Percentiles rank a stretch among this genome's conserved stretches.
Conservation (phyloP, 1,284 basidiomycete species). For the Moniliella sp. region DNA sequence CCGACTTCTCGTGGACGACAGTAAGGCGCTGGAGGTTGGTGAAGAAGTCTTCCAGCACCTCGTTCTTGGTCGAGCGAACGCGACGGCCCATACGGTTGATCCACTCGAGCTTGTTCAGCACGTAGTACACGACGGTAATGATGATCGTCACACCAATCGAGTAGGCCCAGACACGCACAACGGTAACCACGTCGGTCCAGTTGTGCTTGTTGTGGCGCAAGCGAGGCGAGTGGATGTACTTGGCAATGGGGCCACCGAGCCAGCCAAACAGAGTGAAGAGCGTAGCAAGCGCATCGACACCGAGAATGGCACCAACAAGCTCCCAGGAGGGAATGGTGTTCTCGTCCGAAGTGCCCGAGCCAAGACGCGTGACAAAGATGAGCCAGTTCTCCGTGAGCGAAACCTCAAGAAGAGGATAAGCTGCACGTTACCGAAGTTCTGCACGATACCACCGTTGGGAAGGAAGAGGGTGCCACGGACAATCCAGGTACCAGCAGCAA, state of each 20-base stretch:
- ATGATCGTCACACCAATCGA: constrained; percentile 40
- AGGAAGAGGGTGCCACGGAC: constrained; percentile 40
- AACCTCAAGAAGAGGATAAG: constrained; percentile 43
- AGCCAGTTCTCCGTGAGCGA: constrained; percentile 43
- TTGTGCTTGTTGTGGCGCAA: constrained; percentile 8
- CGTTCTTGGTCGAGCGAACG: constrained; percentile 37
- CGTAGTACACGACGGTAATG: constrained; percentile 37
- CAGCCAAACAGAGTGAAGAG: constrained; percentile 41
- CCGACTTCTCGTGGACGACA: constrained; percentile 38
- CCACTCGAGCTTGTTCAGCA: constrained; percentile 36
- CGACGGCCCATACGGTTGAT: constrained; percentile 39
- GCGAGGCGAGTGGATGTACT: too few relatives aligned
- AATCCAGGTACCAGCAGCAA: constrained; percentile 42
- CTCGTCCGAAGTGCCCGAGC: constrained; percentile 30
- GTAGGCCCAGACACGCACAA: constrained; percentile 40
- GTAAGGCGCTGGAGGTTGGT: constrained; percentile 39
- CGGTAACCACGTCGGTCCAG: constrained; percentile 40
- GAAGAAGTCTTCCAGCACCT: constrained; percentile 39
- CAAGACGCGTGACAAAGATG: constrained; percentile 39
- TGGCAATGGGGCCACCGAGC: constrained; percentile 38
- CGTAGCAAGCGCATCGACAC: constrained; percentile 41
- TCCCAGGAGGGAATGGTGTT: constrained; percentile 39
- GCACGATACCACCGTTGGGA: constrained; percentile 38
- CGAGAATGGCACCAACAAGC: constrained; percentile 39
- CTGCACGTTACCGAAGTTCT: constrained; percentile 41